Evolutionary conservation across 1,139 yeast genomes (phyloP).

Genomic region (Yamadazyma sp.): DNA sequence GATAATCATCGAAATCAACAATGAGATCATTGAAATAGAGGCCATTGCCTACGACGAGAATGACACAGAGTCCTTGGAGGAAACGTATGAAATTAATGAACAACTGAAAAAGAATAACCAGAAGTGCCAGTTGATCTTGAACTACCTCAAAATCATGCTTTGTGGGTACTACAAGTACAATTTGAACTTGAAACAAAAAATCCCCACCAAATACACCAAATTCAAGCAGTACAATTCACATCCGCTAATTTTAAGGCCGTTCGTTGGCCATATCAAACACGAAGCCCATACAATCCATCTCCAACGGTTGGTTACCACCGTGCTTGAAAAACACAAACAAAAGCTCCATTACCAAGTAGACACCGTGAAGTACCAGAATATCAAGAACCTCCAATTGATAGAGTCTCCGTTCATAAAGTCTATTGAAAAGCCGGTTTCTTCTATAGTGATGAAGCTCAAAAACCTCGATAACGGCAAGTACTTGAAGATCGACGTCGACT

Average conservation of each 20-base stretch:
- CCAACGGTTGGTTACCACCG: constrained; percentile 26
- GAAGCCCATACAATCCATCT: constrained; percentile 45
- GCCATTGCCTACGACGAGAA: constrained; percentile 51
- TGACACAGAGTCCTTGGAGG: constrained; percentile 32
- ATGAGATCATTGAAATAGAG: constrained; percentile 72
- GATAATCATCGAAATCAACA: constrained; percentile 64
- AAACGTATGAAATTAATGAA: constrained; percentile 29
- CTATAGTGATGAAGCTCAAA: constrained; percentile 16
- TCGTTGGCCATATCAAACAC: constrained; percentile 70
- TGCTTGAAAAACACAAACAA: constrained; percentile 35
- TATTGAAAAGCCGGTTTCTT: constrained; percentile 35
- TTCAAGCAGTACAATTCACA: constrained; percentile 51
- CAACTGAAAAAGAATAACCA: constrained; percentile 34
- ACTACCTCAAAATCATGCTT: constrained; percentile 57
- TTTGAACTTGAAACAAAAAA: constrained; percentile 44
- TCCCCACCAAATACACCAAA: constrained; percentile 51
- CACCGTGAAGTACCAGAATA: constrained; percentile 27
- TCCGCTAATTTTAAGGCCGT: constrained; percentile 60
- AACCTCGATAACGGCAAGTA: constrained; percentile 16
- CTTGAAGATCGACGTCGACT: constrained; percentile 28
- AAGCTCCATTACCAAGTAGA: constrained; percentile 20
- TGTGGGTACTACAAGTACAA: constrained; percentile 60
- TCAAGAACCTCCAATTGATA: constrained; percentile 18
- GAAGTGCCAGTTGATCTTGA: constrained; percentile 54
- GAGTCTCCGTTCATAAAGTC: constrained; percentile 42